Evolutionary conservation across 352 stramenopile genomes (phyloP), one percentile per base, ranked within the genome.

Genomic region (Pythium pyrilobum): DNA sequence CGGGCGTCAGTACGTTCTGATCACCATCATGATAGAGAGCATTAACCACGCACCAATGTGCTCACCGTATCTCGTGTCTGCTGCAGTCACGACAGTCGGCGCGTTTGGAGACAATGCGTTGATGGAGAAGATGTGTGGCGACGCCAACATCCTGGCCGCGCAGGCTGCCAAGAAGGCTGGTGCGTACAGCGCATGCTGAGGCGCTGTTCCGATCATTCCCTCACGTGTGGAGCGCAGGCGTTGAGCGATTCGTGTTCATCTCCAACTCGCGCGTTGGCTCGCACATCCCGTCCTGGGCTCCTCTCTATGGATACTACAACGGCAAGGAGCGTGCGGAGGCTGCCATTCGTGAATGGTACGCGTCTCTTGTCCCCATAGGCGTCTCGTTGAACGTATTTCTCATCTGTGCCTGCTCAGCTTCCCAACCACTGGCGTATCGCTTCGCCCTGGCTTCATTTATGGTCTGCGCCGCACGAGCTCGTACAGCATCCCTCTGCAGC

Each of bases 371-470:
- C 44, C n/a, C n/a, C n/a, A n/a, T n/a, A n/a, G n/a, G n/a, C n/a
- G n/a, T n/a, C n/a, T n/a, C n/a, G n/a, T n/a, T n/a, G n/a, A n/a
- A n/a, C n/a, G n/a, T n/a, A n/a, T 37, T 12, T n/a, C 8, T 23
- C 0, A 29, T 21, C 2, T 31, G 37, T 27, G 5, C 3, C n/a
- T 29, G 4, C 52, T 72, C 64, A 32, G 60, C 10, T 97, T 93
- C 56, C 85, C 87, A 15, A 62, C 64, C 2, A 85, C 77, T 0
- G 85, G 90, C 9, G 84, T 96, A 1, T 87, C 81, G 37, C 62
- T 96, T 27, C 77, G 87, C 33, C 87, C 87, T 20, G 89, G 89
- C 24, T 96, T 97, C 69, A 93, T 97, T 42, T 97, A 96, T 52
- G 89, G 89, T 20, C 74, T 70, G 61, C 72, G 86, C 32, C 80